phyloP scores from a whole-genome alignment of 2,329 filamentous ascomycete genomes.

The Dactylonectria macrodidyma region DNA sequence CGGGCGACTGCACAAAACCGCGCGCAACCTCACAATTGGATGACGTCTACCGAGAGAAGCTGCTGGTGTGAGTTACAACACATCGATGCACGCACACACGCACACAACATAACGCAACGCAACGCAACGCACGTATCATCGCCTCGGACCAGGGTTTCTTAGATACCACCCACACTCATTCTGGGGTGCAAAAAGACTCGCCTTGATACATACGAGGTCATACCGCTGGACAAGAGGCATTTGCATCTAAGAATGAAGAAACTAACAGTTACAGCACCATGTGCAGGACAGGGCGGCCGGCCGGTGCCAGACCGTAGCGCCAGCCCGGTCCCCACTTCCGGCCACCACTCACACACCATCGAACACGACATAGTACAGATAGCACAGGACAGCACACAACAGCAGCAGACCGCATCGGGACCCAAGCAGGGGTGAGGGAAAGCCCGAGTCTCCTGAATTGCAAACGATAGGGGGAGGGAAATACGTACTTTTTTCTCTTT shows the following conservation, averaged over 20 bases:
- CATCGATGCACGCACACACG: constrained; percentile 27
- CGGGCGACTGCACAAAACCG: not conserved
- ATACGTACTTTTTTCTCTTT: not conserved
- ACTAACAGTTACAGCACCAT: not conserved
- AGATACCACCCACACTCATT: constrained; percentile 8
- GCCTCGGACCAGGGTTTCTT: constrained; percentile 1
- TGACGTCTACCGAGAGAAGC: constrained; percentile 8
- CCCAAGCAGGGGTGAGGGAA: constrained; percentile 16
- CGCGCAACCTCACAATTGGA: constrained; percentile 18
- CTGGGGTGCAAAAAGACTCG: not conserved
- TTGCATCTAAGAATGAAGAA: not conserved
- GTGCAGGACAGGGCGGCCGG: no score
- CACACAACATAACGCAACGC: not conserved
- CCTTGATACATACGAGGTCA: constrained; percentile 1
- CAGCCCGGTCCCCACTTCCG: constrained; percentile 12
- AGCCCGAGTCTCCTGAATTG: constrained; percentile 4
- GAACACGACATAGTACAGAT: constrained; percentile 27
- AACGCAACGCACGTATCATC: constrained; percentile 9
- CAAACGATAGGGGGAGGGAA: constrained; percentile 5
- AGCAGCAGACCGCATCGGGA: constrained; percentile 28
- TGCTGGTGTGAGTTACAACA: constrained; percentile 30
- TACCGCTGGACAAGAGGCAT: not conserved
- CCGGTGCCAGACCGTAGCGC: not conserved
- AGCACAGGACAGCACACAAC: constrained; percentile 23
- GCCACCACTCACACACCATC: constrained; percentile 21